Conservation (phyloP, 805 yeast species). For the Candida pseudoglaebosa region DNA sequence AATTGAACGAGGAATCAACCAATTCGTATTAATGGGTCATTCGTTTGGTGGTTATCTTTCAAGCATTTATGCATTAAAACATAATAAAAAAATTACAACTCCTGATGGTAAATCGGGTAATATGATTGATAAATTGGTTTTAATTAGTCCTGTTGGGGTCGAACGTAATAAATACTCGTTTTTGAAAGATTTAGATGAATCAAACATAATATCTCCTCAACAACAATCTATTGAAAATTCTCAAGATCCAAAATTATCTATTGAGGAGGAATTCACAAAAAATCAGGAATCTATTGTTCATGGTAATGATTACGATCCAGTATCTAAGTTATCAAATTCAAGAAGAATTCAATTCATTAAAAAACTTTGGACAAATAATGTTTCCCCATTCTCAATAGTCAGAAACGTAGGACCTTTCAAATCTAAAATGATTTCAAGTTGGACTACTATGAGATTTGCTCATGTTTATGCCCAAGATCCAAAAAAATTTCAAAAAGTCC, state of each 20-base stretch:
- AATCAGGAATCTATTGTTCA: slow-evolving; percentile 26
- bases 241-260: slow-evolving; percentile 8
- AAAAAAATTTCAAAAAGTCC: slow-evolving; percentile 38
- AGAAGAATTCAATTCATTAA: slow-evolving; percentile 29
- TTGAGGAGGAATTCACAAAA: slow-evolving; percentile 15
- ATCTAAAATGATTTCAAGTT: slow-evolving; percentile 45
- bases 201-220: slow-evolving; percentile 9
- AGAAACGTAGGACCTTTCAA: slow-evolving; percentile 52
- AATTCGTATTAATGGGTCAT: slow-evolving; percentile 39
- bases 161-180: slow-evolving; percentile 33
- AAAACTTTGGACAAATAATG: slow-evolving; percentile 49
- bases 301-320: slow-evolving; percentile 7
- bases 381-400: slow-evolving; percentile 52
- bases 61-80: slow-evolving; percentile 40
- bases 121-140: slow-evolving; percentile 34
- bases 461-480: slow-evolving; percentile 37
- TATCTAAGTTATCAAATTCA: slow-evolving; percentile 11
- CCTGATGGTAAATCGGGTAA: slow-evolving; percentile 15
- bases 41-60: slow-evolving; percentile 45
- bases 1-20: slow-evolving; percentile 27
- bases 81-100: slow-evolving; percentile 22
- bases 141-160: slow-evolving; percentile 42
- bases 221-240: slow-evolving; percentile 14
- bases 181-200: slow-evolving; percentile 16
- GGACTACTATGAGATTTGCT: slow-evolving; percentile 48